Conservation (phyloP, 2,329 filamentous ascomycete genomes). For the Didymella exigua region DNA sequence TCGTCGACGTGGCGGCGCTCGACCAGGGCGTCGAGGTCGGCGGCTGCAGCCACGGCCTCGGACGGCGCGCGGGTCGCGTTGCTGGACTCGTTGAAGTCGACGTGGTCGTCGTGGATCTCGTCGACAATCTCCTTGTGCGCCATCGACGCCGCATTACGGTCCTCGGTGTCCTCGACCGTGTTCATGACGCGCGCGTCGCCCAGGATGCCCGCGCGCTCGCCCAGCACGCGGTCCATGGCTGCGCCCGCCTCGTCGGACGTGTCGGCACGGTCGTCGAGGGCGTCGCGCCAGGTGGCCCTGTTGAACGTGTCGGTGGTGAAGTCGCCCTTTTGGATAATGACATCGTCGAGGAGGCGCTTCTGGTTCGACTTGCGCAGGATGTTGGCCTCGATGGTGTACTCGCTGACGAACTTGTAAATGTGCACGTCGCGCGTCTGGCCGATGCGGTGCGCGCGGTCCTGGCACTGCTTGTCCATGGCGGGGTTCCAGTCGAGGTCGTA, state of each 20-base stretch:
- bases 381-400: slow-evolving; percentile 90
- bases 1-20: slow-evolving; percentile 42
- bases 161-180: slow-evolving; percentile 89
- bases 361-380: slow-evolving; percentile 96
- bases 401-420: slow-evolving; percentile 74
- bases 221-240: slow-evolving; percentile 85
- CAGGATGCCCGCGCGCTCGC: slow-evolving; percentile 65
- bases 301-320: slow-evolving; percentile 98
- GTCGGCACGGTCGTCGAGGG: slow-evolving; percentile 61
- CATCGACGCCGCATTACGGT: slow-evolving; percentile 83
- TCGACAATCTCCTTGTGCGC: slow-evolving; percentile 87
- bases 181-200: slow-evolving; percentile 72
- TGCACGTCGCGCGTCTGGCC: slow-evolving; percentile 97
- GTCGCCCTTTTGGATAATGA: slow-evolving; percentile 96
- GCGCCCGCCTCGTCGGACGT: slow-evolving; percentile 71
- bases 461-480: slow-evolving; percentile 99
- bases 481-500: slow-evolving; percentile 99
- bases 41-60: slow-evolving; percentile 22
- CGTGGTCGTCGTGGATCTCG: slow-evolving; percentile 52
- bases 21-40: slow-evolving; percentile 25
- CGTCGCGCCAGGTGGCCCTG: slow-evolving; percentile 71
- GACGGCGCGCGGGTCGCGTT: slow-evolving; percentile 33
- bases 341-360: slow-evolving; percentile 96
- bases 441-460: slow-evolving; percentile 95
- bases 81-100: slow-evolving; percentile 45